Base-by-base conservation (phyloP, 345 rosid species). In the Brassica juncea region DNA sequence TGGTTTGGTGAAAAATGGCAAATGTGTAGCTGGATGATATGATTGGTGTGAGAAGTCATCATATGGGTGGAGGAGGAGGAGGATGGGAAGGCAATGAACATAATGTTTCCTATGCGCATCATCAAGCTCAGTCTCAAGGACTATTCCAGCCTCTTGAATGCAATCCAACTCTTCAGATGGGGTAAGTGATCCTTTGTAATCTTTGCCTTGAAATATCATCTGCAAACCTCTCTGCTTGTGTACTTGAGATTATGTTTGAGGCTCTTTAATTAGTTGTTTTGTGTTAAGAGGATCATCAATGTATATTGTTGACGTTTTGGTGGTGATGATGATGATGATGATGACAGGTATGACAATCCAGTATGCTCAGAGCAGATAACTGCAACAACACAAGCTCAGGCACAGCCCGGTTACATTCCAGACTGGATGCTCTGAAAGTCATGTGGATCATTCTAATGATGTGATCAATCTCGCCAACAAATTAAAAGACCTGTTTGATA, bases 111-210 rank as follows among this genome's bases (percentile, higher is more conserved):
- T 95, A 85, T 65, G 87, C 73, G 2, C 82, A 78, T 15, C 97
- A 87, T 44, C 96, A 93, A 52, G 77, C 85, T 76, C 97, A 91
- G 14, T 76, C 93, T 81, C 89, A 88, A 72, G 94, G 86, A 59
- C 68, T 93, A 32, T 91, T 79, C 81, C 99, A 91, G 81, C 94
- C 88, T 72, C 68, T 95, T 59, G 96, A 93, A 59, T 95, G 99
- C 90, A 86, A 95, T 74, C 97, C 98, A 70, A 93, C 98, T 60
- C 82, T 95, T 80, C 98, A 95, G 83, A 95, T 93, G 8, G 98
- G 99, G 99, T 94, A 86, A 27, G 28, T 27, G 64, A 25, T 15
- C 16, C 7, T 37, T 66, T 54, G 1, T 34, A n/a, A 19, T 28
- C n/a, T 44, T 27, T 55, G 49, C 44, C 57, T 67, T 67, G 3